Base-by-base conservation (phyloP, 371 early-diverging fungal genomes). In the Mortierella sp. region DNA sequence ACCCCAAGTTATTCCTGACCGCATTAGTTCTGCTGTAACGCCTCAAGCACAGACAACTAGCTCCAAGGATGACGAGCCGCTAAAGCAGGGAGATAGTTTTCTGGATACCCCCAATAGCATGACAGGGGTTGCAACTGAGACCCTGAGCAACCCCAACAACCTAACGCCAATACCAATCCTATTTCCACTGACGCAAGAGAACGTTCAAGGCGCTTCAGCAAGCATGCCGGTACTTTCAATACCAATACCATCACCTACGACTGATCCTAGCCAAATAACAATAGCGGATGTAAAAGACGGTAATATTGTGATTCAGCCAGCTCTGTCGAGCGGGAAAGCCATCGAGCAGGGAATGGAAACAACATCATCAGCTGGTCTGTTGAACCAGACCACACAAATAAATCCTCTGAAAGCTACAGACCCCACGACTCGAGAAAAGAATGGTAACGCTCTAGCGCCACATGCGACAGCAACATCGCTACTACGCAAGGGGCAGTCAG, bases 151-250 rank as follows among this genome's bases (percentile, higher is more conserved):
- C 13, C 23, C 62, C 12, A 45, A 64, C 7, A 56, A 40, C n/a
- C 58, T 77, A 2, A 64, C 49, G 35, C 79, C 72, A 9, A 72
- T 72, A 32, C 74, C 79, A n/a, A 68, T 68, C 34, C 42, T 72
- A 6, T 53, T 43, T 13, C 64, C 79, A 26, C 74, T 61, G 3
- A 22, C 61, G 19, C 12, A n/a, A 12, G 61, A 54, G 3, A 59
- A 55, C 19, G 15, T 5, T 10, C 34, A 23, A 29, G 22, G 26
- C 9, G 15, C 3, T 42, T 37, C 23, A 3, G 22, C 19, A 22
- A 6, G 42, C 5, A 23, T 40, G 5, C 1, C 60, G 3, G 13
- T 26, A 35, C 22, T 42, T 40, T n/a, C 23, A 42, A 10, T 26
- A 5, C 22, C 42, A 2, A 34, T 34, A n/a, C 57, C 35, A 6